Conservation (phyloP, 768 basidiomycete species). For the Dacryopinax primogenitus region DNA sequence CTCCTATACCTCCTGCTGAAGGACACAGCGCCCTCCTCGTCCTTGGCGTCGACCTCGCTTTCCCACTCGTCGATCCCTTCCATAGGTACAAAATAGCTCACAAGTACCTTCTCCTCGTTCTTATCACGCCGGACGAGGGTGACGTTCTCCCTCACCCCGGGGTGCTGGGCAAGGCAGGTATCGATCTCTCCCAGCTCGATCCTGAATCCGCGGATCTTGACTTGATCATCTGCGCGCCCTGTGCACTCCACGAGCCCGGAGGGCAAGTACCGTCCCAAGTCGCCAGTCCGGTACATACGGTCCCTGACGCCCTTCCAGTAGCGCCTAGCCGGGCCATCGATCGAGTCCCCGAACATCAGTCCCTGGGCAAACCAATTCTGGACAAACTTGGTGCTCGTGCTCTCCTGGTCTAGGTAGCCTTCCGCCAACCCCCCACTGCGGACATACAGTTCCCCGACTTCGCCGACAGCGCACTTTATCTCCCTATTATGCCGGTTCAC, state of each 20-base stretch:
- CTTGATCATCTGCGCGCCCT: constrained; percentile 93
- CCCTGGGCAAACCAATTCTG: constrained; percentile 72
- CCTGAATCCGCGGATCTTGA: constrained; percentile 98
- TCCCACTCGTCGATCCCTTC: constrained; percentile 40
- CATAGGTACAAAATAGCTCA: constrained; percentile 92
- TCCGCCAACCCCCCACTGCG: constrained; percentile 91
- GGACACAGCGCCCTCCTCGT: constrained; percentile 47
- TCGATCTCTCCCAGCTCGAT: constrained; percentile 98
- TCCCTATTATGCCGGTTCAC: constrained; percentile 81
- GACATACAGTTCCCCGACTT: constrained; percentile 97
- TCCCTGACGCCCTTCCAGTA: constrained; percentile 95
- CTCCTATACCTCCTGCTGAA: constrained; percentile 72
- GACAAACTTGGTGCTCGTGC: constrained; percentile 85
- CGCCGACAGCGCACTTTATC: constrained; percentile 82
- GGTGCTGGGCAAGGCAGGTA: constrained; percentile 85
- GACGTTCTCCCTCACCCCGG: constrained; percentile 91
- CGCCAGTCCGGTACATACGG: constrained; percentile 94
- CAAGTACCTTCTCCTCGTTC: constrained; percentile 97
- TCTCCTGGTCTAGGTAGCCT: constrained; percentile 75
- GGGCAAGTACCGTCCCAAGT: constrained; percentile 87
- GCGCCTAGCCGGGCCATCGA: constrained; percentile 61
- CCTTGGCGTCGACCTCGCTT: constrained; percentile 50
- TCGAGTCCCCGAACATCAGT: constrained; percentile 43
- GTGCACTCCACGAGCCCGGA: constrained; percentile 92
- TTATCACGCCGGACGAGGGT: constrained; percentile 94